A percentile compares a stretch with the other conserved stretches of the same genome.
These are phyloP conservation scores for Collybiopsis confluens DNA, from an alignment of 768 basidiomycete genomes.

Conservation along the genomic window DNA sequence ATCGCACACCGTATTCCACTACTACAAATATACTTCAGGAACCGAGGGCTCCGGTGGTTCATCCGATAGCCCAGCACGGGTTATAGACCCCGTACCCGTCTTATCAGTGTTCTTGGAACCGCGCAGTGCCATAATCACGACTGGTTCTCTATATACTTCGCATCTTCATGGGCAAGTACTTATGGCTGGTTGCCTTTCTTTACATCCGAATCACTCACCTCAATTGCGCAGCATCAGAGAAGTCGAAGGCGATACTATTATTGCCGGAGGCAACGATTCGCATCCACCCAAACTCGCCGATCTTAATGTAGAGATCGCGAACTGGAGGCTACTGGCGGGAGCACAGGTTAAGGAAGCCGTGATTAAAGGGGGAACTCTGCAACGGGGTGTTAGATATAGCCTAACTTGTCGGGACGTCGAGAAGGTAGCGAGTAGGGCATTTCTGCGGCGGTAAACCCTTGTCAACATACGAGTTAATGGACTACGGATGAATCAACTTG, in stretches of 20 bases:
- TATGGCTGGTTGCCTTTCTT: constrained; percentile 4
- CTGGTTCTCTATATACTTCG: constrained; percentile 58
- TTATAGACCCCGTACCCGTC: constrained; percentile 62
- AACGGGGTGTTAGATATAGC: constrained; percentile 65
- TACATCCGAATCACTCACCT: constrained; percentile 8
- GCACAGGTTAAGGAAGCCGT: constrained; percentile 34
- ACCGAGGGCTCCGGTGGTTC: constrained; percentile 14
- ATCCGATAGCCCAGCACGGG: constrained; percentile 33
- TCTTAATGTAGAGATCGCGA: constrained; percentile 43
- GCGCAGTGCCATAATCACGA: constrained; percentile 80
- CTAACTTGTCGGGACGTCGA: constrained; percentile 83
- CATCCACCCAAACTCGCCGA: constrained; percentile 23
- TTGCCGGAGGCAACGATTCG: constrained; percentile 22
- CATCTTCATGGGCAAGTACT: constrained; percentile 72
- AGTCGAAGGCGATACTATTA: constrained; percentile 41
- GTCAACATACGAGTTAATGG: neutral
- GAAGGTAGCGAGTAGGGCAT: constrained; percentile 38
- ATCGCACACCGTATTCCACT: constrained; percentile 79
- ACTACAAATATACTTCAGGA: constrained; percentile 59
- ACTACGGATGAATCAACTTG: too few species aligned
- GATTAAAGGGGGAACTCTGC: constrained; percentile 45
- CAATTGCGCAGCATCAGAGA: constrained; percentile 51
- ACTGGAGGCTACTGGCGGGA: constrained; percentile 48
- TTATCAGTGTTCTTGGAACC: constrained; percentile 79
- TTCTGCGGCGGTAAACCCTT: neutral